These are phyloP conservation scores for Erucastrum elatum DNA, from an alignment of 345 rosid species.

Conservation along the genomic window DNA sequence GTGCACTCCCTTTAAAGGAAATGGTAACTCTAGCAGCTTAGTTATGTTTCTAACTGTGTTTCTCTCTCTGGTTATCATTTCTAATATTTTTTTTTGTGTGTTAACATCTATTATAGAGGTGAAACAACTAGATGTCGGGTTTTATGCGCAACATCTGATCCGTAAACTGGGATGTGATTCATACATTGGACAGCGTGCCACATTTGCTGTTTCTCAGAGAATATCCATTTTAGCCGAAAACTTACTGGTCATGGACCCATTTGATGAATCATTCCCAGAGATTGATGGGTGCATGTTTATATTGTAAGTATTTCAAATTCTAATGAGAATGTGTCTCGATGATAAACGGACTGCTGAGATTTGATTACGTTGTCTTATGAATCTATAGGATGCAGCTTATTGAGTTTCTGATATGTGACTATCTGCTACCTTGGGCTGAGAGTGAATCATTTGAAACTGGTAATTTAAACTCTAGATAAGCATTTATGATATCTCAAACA, in stretches of 20 bases:
- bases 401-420: conserved; percentile 73
- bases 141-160: conserved; percentile 71
- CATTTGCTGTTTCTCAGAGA: conserved; percentile 64
- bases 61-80: background rate
- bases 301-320: conserved; percentile 49
- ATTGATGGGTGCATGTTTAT: conserved; percentile 64
- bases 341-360: background rate
- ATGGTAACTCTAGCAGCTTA: conserved; percentile 43
- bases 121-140: conserved; percentile 38
- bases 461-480: conserved; percentile 19
- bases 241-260: conserved; percentile 74
- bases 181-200: conserved; percentile 69
- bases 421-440: conserved; percentile 59
- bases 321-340: background rate
- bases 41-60: background rate
- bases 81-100: conserved; percentile 23
- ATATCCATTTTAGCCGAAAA: conserved; percentile 64
- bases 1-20: conserved; percentile 51
- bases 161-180: conserved; percentile 43
- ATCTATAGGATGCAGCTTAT: conserved; percentile 75
- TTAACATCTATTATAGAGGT: conserved; percentile 24
- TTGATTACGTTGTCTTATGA: conserved; percentile 12
- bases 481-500: background rate
- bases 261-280: conserved; percentile 64
- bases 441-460: conserved; percentile 55